Evolutionary conservation across 805 yeast species (phyloP), one percentile per base, ranked within the genome.

Genomic region (Saccharomycopsis capsularis): DNA sequence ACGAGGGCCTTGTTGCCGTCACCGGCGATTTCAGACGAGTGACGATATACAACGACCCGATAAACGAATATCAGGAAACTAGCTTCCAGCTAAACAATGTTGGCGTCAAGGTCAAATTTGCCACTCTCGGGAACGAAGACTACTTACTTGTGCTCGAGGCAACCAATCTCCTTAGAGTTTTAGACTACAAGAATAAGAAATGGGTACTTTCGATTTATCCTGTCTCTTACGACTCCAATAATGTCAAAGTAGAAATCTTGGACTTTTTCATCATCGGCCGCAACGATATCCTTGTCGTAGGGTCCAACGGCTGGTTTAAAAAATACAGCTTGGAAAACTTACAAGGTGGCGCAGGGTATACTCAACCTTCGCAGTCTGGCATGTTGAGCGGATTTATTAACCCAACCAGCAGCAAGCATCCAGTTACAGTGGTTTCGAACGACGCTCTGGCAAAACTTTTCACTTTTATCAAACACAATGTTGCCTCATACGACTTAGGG

Each of bases 121-220:
- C 40, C 13, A 29, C 40, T 16, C 19, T 45, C 16, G 16, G 25
- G 11, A 29, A 24, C 15, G 24, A 29, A n/a, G 48, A 36, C 9
- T 42, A 39, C 29, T 38, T 48, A 19, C 22, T 32, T 9, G 49
- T 43, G 21, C 18, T 67, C 15, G 72, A 67, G 29, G 57, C 61
- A 18, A 64, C 63, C 4, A 61, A 59, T 32, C 50, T 53, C n/a
- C 52, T 68, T 2, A 60, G 61, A 30, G 55, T 68, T 1, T 50
- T 61, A 35, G 68, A 68, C 42, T 68, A 69, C 68, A 54, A 60
- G 7, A 60, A 59, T 36, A 55, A 55, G 2, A 40, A 55, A 37
- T 60, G 66, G 63, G 44, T 65, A 6, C 54, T 51, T 38, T 58
- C 68, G 1, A 61, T 68, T 3, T 66, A 63, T 37, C 68, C 69